phyloP scores from a whole-genome alignment of 192 early-diverging fungal species.

The Borealophlyctis nickersoniae region DNA sequence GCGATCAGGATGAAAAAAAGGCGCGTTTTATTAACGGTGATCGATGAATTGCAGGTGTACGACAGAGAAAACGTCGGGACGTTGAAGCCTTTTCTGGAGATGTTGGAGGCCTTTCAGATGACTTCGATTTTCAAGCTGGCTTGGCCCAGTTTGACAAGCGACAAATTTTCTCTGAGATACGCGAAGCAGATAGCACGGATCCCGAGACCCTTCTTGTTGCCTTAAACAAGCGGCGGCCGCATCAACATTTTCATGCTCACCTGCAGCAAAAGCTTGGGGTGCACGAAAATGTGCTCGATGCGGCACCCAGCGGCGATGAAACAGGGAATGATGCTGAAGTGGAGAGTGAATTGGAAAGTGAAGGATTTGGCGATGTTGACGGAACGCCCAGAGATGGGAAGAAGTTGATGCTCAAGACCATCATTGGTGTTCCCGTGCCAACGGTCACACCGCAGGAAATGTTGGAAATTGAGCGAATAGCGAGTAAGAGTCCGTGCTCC shows the following conservation, averaged over 20 bases:
- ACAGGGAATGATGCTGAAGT: conserved; percentile 52
- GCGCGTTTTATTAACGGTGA: too few species aligned
- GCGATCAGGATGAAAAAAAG: too few species aligned
- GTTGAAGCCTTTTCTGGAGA: conserved; percentile 16
- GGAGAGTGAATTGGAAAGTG: conserved; percentile 40
- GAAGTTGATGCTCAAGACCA: conserved; percentile 11
- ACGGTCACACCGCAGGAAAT: conserved; percentile 62
- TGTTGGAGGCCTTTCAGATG: conserved; percentile 25
- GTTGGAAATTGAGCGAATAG: conserved; percentile 62
- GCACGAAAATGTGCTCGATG: conserved; percentile 69
- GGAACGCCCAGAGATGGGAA: background rate
- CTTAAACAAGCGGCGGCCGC: conserved; percentile 50
- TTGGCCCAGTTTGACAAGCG: conserved; percentile 61
- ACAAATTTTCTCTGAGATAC: conserved; percentile 65
- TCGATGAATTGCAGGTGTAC: too few species aligned
- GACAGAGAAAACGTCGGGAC: too few species aligned
- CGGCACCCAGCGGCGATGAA: conserved; percentile 34
- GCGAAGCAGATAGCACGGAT: conserved; percentile 61
- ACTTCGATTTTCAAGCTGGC: conserved; percentile 49
- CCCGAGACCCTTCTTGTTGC: conserved; percentile 72
- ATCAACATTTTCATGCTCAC: conserved; percentile 19
- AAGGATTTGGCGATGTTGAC: conserved; percentile 9
- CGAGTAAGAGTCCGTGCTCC: too few species aligned
- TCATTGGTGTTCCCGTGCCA: conserved; percentile 52
- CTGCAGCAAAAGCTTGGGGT: conserved; percentile 46